Conservation (phyloP, 2,329 filamentous ascomycete species). For the Leptographium procerum region DNA sequence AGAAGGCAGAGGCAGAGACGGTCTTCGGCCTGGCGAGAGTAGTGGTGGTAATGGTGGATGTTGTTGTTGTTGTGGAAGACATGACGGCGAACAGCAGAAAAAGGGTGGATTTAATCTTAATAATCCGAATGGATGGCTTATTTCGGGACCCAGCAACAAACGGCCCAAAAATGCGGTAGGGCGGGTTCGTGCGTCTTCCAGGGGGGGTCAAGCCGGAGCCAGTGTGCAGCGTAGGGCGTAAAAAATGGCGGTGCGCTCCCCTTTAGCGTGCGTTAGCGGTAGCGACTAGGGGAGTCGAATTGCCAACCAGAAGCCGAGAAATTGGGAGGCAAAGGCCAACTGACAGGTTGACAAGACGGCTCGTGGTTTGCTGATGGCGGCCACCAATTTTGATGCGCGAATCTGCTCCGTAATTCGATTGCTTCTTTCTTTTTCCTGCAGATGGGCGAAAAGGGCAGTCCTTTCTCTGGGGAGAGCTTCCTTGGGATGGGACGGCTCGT, state of each 20-base stretch:
- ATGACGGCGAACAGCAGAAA: constrained; percentile 3
- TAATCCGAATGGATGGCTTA: not conserved
- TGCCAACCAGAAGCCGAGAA: no score
- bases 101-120: not conserved
- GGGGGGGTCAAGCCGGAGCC: not conserved
- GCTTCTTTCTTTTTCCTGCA: no score
- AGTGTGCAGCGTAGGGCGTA: not conserved
- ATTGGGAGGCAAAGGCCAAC: no score
- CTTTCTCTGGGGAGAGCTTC: no score
- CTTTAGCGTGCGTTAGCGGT: constrained; percentile 3
- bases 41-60: not conserved
- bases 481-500: no score
- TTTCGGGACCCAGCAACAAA: not conserved
- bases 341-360: no score
- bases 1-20: not conserved
- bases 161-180: not conserved
- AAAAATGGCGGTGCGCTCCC: not conserved
- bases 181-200: not conserved
- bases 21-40: not conserved
- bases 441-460: no score
- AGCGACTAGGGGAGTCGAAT: not conserved
- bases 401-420: no score
- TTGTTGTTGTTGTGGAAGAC: constrained; percentile 14
- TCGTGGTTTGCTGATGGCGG: no score
- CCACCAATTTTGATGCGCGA: no score